Conservation (phyloP, 148 eudicot genomes). For the Vaccinium vitisidaea region DNA sequence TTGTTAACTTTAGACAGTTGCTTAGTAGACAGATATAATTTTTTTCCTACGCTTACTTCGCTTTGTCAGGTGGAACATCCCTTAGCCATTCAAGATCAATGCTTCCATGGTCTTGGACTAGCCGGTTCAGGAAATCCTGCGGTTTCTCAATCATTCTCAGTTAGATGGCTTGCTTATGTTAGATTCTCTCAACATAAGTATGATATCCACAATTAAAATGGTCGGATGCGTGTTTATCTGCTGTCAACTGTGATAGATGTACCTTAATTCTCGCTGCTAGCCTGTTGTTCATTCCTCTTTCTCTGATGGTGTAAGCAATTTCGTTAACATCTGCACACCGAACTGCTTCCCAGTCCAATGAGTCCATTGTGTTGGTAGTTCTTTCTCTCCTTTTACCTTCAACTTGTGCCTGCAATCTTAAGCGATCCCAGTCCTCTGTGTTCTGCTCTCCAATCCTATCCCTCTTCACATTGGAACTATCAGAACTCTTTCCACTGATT, state of each 20-base stretch:
- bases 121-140: constrained; percentile 83
- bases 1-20: neutral
- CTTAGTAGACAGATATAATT: neutral
- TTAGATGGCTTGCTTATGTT: constrained; percentile 23
- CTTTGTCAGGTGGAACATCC: constrained; percentile 93
- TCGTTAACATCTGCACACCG: constrained; percentile 70
- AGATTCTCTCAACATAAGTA: neutral
- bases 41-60: constrained; percentile 59
- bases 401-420: constrained; percentile 55
- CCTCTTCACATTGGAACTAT: constrained; percentile 39
- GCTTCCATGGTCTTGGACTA: constrained; percentile 87
- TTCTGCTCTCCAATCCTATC: constrained; percentile 41
- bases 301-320: constrained; percentile 79
- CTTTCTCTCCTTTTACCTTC: constrained; percentile 42
- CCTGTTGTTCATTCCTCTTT: constrained; percentile 96
- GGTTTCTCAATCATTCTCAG: constrained; percentile 28
- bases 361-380: constrained; percentile 65
- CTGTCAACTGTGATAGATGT: constrained; percentile 5
- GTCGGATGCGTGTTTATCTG: neutral
- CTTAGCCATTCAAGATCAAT: constrained; percentile 93
- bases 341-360: constrained; percentile 92
- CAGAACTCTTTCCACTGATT: constrained; percentile 19
- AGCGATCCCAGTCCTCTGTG: constrained; percentile 78
- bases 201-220: neutral
- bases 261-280: constrained; percentile 95